Conservation (phyloP, 2,329 filamentous ascomycete genomes). For the Sodiomyces alkalinus region DNA sequence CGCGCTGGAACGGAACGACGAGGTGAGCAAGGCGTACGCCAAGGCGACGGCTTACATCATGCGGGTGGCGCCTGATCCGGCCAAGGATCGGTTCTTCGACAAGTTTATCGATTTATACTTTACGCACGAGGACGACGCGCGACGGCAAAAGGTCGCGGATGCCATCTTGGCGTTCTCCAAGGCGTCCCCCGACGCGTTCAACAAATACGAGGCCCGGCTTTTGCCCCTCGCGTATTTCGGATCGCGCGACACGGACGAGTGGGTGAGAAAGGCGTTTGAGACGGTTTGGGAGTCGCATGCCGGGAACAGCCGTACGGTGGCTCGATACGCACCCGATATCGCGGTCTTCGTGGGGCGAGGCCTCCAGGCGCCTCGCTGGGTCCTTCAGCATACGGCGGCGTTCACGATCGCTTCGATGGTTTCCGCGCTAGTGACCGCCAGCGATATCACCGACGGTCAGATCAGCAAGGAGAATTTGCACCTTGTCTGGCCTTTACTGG, state of each 20-base stretch:
- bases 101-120: conserved; percentile 61
- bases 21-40: conserved; percentile 81
- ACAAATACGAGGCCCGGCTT: conserved; percentile 55
- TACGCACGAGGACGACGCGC: conserved; percentile 58
- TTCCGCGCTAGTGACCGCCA: conserved; percentile 45
- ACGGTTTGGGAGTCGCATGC: conserved; percentile 87
- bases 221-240: conserved; percentile 81
- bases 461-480: conserved; percentile 45
- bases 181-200: conserved; percentile 78
- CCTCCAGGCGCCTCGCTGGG: conserved; percentile 73
- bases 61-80: conserved; percentile 34
- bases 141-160: conserved; percentile 64
- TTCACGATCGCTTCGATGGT: conserved; percentile 65
- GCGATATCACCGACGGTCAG: conserved; percentile 38
- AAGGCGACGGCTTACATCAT: conserved; percentile 75
- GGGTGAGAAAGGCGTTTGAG: conserved; percentile 63
- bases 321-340: conserved; percentile 76
- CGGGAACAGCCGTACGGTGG: conserved; percentile 66
- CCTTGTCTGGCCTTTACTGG: conserved; percentile 67
- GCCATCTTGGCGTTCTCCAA: conserved; percentile 74
- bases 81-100: conserved; percentile 34
- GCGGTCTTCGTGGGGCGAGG: conserved; percentile 49
- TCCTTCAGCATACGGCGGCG: conserved; percentile 75
- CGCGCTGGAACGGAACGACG: conserved; percentile 82
- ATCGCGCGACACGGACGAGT: conserved; percentile 70